These are phyloP conservation scores for Colletotrichum musae DNA, from an alignment of 2,329 filamentous ascomycete genomes.

Conservation along the genomic window DNA sequence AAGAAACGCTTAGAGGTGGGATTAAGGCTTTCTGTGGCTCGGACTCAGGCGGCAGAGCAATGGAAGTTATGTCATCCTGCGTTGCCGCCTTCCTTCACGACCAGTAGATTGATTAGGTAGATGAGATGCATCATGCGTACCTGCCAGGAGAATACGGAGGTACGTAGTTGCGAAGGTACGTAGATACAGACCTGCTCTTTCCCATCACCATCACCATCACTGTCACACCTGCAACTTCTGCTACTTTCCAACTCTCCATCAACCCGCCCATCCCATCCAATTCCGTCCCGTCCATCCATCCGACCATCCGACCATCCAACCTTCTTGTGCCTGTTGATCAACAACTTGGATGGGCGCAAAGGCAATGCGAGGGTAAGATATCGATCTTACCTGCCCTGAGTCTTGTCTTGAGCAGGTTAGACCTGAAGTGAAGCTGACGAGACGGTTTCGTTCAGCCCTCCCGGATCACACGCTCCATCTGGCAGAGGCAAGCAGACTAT, in stretches of 20 bases:
- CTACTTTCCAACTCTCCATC: too few species aligned
- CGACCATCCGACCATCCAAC: neutral
- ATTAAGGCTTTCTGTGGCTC: slow-evolving; percentile 3
- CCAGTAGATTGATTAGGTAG: neutral
- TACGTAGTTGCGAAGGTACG: too few species aligned
- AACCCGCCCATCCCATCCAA: too few species aligned
- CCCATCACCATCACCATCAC: too few species aligned
- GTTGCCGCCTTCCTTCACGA: slow-evolving; percentile 8
- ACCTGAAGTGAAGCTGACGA: slow-evolving; percentile 5
- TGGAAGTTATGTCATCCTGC: slow-evolving; percentile 22
- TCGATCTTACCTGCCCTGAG: slow-evolving; percentile 1
- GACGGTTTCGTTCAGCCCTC: neutral
- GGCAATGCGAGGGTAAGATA: slow-evolving; percentile 17
- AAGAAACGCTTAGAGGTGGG: neutral
- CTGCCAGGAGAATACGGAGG: too few species aligned
- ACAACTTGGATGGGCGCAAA: neutral
- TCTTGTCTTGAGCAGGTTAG: slow-evolving; percentile 17
- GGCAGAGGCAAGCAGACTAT: neutral
- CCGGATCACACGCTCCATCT: neutral
- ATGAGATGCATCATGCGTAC: too few species aligned
- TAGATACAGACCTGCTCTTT: too few species aligned
- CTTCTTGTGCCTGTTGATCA: slow-evolving; percentile 29
- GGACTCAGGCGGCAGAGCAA: slow-evolving; percentile 7
- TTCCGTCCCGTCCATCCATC: too few species aligned
- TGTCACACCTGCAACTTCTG: slow-evolving; percentile 10